Conservation (phyloP, 768 basidiomycete species). For the Termitomyces sp. region DNA sequence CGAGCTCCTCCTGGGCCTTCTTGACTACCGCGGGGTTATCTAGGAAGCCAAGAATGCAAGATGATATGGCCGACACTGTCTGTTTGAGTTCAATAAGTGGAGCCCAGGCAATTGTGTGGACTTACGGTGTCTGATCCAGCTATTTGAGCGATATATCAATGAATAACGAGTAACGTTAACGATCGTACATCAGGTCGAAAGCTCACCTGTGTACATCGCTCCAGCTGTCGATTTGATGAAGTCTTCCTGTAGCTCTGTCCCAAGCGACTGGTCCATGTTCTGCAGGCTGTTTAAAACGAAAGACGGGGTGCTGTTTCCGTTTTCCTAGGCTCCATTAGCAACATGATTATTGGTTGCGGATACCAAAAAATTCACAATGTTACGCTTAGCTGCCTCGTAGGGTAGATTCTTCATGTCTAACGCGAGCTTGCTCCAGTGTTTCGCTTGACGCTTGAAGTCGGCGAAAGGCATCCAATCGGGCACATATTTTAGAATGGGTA, state of each 20-base stretch:
- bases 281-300: conserved; percentile 15
- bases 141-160: not conserved
- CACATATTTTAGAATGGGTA: conserved; percentile 25
- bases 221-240: conserved; percentile 19
- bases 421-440: conserved; percentile 16
- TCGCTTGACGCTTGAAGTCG: conserved; percentile 28
- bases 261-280: conserved; percentile 11
- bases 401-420: conserved; percentile 19
- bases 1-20: conserved; percentile 27
- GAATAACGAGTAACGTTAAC: not conserved
- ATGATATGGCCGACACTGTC: conserved; percentile 19
- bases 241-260: conserved; percentile 13
- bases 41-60: conserved; percentile 25
- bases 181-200: not conserved
- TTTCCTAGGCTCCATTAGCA: conserved; percentile 4
- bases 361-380: conserved; percentile 11
- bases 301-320: conserved; percentile 17
- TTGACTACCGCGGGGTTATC: conserved; percentile 20
- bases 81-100: conserved; percentile 1
- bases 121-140: conserved; percentile 25
- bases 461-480: conserved; percentile 32
- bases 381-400: conserved; percentile 14
- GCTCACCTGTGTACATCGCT: conserved; percentile 21
- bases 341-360: not conserved
- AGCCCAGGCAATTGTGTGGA: not conserved